Evolutionary conservation across 371 early-diverging fungal genomes (phyloP).

Genomic region (Saksenaea vasiformis): DNA sequence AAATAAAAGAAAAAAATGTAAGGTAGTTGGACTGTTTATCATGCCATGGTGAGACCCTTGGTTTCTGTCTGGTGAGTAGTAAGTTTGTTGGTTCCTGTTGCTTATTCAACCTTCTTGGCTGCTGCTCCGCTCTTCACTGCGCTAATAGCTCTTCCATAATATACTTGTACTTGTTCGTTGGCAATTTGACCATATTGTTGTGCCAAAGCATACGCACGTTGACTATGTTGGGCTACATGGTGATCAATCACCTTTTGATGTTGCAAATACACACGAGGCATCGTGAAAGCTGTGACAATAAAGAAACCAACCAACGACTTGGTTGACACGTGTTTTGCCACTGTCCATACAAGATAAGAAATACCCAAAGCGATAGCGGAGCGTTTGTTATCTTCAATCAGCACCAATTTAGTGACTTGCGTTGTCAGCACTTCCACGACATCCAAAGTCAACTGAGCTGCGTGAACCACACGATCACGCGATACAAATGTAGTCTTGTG

Average conservation of each 20-base stretch:
- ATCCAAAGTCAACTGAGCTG: conserved; percentile 44
- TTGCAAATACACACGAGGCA: conserved; percentile 57
- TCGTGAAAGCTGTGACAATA: conserved; percentile 45
- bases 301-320: conserved; percentile 53
- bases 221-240: conserved; percentile 44
- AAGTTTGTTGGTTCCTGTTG: not conserved
- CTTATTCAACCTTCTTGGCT: conserved; percentile 15
- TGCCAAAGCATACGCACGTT: conserved; percentile 29
- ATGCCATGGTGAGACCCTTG: not conserved
- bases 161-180: conserved; percentile 28
- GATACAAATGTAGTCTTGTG: conserved; percentile 32
- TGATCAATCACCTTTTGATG: conserved; percentile 54
- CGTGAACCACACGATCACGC: conserved; percentile 41
- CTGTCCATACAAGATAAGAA: conserved; percentile 57
- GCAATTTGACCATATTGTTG: conserved; percentile 38
- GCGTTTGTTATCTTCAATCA: conserved; percentile 57
- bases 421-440: conserved; percentile 48
- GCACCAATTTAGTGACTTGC: conserved; percentile 50
- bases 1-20: conserved; percentile 4
- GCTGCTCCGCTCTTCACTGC: conserved; percentile 15
- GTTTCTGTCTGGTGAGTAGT: too few species aligned
- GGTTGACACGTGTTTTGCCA: conserved; percentile 59
- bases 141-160: conserved; percentile 19
- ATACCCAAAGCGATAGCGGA: conserved; percentile 47
- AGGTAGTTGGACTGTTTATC: not conserved